Evolutionary conservation across 257 asterid genomes (phyloP).

Genomic region (Anisodus tanguticus): DNA sequence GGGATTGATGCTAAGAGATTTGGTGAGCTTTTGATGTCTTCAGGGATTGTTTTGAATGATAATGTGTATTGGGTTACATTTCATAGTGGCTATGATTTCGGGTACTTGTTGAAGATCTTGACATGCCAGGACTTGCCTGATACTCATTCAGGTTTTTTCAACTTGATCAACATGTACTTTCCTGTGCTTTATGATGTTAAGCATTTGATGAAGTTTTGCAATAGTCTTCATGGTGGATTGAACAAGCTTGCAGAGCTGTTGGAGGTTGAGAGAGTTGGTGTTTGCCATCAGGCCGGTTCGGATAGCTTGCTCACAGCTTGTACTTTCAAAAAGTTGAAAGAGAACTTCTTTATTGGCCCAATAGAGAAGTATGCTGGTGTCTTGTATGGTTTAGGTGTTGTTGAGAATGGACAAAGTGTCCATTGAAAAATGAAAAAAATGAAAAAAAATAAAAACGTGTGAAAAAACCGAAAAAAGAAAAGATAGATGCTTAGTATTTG

Average conservation of each 20-base stretch:
- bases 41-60: conserved; percentile 72
- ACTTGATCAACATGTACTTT: conserved; percentile 59
- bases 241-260: conserved; percentile 73
- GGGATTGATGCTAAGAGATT: conserved; percentile 64
- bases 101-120: conserved; percentile 71
- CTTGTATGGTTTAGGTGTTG: conserved; percentile 68
- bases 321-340: conserved; percentile 72
- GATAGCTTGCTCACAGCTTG: conserved; percentile 76
- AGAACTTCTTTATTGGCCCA: conserved; percentile 64
- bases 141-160: conserved; percentile 55
- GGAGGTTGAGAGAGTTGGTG: conserved; percentile 78
- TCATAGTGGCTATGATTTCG: conserved; percentile 79
- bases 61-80: conserved; percentile 74
- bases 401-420: conserved; percentile 60
- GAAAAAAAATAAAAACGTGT: conserved; percentile 29
- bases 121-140: conserved; percentile 75
- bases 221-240: conserved; percentile 75
- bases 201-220: conserved; percentile 78
- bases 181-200: conserved; percentile 72
- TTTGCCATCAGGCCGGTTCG: conserved; percentile 86
- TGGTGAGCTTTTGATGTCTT: conserved; percentile 80
- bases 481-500: conserved; percentile 33
- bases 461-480: conserved; percentile 24
- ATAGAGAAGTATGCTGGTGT: conserved; percentile 72
- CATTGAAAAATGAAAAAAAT: conserved; percentile 38